Percentiles rank a stretch among this genome's conserved stretches.
These are phyloP conservation scores for Talaromyces sp. DNA, from an alignment of 2,329 filamentous ascomycete species.

Conservation along the genomic window DNA sequence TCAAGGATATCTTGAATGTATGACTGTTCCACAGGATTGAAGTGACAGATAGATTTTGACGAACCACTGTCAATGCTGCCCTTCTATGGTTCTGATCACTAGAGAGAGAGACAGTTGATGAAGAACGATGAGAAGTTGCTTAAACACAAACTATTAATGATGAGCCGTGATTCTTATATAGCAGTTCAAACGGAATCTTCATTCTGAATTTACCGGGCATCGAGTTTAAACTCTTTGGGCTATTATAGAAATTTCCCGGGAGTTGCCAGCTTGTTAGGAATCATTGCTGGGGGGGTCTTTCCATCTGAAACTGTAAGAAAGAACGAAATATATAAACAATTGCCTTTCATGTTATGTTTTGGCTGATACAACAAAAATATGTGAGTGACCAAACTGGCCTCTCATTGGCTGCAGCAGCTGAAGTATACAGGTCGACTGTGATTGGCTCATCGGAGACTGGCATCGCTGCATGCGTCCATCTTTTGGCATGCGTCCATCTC, in stretches of 20 bases:
- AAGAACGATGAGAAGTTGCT: not conserved
- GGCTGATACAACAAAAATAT: not conserved
- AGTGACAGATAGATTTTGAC: not conserved
- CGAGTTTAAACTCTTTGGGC: not conserved
- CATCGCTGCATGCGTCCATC: not conserved
- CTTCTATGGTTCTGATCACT: not conserved
- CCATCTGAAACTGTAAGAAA: not conserved
- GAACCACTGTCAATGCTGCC: not conserved
- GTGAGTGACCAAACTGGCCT: not conserved
- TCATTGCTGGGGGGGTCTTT: not conserved
- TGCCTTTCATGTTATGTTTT: not conserved
- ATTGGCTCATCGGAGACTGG: conserved; percentile 1
- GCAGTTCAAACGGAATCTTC: not conserved
- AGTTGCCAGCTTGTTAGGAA: not conserved
- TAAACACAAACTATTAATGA: not conserved
- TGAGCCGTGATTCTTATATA: not conserved
- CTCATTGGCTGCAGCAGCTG: not conserved
- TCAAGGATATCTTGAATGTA: not conserved
- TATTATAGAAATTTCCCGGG: not conserved
- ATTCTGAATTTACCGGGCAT: not conserved
- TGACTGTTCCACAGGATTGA: not conserved
- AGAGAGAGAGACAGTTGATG: not conserved
- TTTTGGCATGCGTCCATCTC: not conserved
- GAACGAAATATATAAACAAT: not conserved
- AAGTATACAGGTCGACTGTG: not conserved